Evolutionary conservation across 2,329 filamentous ascomycete species (phyloP).

Genomic region (Fusarium zealandicum): DNA sequence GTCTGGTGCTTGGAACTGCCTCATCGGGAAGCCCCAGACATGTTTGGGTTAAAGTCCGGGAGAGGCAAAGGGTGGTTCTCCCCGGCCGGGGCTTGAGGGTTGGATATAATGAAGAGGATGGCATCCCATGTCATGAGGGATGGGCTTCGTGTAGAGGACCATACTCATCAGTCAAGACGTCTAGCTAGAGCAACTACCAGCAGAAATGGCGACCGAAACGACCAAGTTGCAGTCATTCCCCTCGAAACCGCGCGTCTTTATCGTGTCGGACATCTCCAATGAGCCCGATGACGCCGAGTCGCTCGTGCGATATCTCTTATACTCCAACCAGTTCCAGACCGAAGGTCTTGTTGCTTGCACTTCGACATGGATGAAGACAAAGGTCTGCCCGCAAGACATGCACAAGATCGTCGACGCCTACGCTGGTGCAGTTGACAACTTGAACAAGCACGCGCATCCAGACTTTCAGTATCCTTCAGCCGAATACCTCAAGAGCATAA

Average conservation of each 20-base stretch:
- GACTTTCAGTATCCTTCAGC: slow-evolving; percentile 52
- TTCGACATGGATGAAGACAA: slow-evolving; percentile 54
- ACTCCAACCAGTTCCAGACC: slow-evolving; percentile 56
- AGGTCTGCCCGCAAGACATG: slow-evolving; percentile 52
- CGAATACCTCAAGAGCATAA: slow-evolving; percentile 45
- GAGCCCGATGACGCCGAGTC: slow-evolving; percentile 56
- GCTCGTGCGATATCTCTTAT: slow-evolving; percentile 53
- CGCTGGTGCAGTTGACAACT: slow-evolving; percentile 52
- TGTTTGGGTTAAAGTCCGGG: slow-evolving; percentile 22
- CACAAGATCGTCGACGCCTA: slow-evolving; percentile 54
- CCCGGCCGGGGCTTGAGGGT: not conserved
- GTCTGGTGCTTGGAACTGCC: slow-evolving; percentile 6
- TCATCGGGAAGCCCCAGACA: not conserved
- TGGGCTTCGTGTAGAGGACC: not conserved
- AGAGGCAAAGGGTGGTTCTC: slow-evolving; percentile 7
- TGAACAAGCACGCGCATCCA: slow-evolving; percentile 56
- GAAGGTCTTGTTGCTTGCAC: slow-evolving; percentile 55
- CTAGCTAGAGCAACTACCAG: not conserved
- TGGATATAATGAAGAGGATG: slow-evolving; percentile 23
- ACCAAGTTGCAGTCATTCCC: slow-evolving; percentile 28
- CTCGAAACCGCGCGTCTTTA: slow-evolving; percentile 49
- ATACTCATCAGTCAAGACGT: not conserved
- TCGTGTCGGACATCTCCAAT: slow-evolving; percentile 55
- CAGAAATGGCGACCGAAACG: slow-evolving; percentile 24
- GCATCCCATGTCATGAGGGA: slow-evolving; percentile 12